Evolutionary conservation across 306 rosid species (phyloP).

Genomic region (Lathyrus oleraceus): DNA sequence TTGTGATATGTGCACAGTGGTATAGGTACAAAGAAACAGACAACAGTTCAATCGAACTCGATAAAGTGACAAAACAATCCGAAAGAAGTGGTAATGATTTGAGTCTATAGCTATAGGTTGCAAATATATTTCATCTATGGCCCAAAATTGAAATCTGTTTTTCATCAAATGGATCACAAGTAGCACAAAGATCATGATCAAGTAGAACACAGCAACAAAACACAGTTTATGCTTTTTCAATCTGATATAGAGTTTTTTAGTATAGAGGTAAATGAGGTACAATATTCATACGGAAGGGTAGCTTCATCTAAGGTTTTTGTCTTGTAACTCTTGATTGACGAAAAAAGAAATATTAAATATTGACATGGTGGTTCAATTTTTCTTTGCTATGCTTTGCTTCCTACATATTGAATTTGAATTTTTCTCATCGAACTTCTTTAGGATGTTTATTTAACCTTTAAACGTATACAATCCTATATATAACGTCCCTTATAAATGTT

Average conservation of each 20-base stretch:
- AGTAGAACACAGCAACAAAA: conserved; percentile 13
- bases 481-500: not conserved
- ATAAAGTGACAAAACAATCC: conserved; percentile 37
- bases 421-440: not conserved
- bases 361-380: conserved; percentile 1
- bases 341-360: conserved; percentile 6
- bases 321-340: conserved; percentile 16
- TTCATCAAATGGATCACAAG: conserved; percentile 27
- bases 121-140: conserved; percentile 5
- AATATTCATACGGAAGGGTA: not conserved
- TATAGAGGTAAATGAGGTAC: not conserved
- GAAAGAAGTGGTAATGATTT: conserved; percentile 35
- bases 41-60: conserved; percentile 35
- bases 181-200: conserved; percentile 17
- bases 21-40: conserved; percentile 58
- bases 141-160: not conserved
- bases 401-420: not conserved
- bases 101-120: conserved; percentile 14
- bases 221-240: not conserved
- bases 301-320: conserved; percentile 9
- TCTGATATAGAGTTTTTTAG: conserved; percentile 12
- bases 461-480: not conserved
- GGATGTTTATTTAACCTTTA: not conserved
- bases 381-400: not conserved
- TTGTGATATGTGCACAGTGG: conserved; percentile 65